phyloP scores from a whole-genome alignment of 306 rosid species.

The Ceratonia siliqua region DNA sequence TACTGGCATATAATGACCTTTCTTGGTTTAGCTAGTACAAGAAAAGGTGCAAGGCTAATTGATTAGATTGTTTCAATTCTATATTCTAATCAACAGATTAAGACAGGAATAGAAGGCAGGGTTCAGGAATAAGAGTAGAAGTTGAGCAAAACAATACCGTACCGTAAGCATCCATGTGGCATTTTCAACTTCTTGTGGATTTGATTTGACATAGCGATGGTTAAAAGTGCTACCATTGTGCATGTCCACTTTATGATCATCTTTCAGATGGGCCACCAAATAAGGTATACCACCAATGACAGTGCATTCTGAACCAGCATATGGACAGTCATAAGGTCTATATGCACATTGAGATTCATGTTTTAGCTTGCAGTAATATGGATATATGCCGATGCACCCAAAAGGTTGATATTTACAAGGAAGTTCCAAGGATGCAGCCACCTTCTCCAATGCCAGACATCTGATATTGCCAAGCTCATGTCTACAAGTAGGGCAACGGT shows the following conservation, averaged over 20 bases:
- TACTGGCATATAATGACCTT: not conserved
- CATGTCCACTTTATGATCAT: conserved; percentile 95
- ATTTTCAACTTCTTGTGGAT: conserved; percentile 93
- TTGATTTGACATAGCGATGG: conserved; percentile 91
- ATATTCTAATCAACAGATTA: conserved; percentile 12
- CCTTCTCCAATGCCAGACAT: conserved; percentile 89
- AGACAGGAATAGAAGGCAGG: not conserved
- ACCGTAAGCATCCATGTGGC: conserved; percentile 98
- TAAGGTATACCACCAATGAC: conserved; percentile 74
- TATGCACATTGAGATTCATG: conserved; percentile 78
- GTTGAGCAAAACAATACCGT: conserved; percentile 57
- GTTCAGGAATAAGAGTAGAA: not conserved
- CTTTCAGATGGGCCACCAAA: conserved; percentile 78
- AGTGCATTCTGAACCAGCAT: conserved; percentile 90
- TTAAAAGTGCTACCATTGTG: conserved; percentile 90
- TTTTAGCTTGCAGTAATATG: conserved; percentile 83
- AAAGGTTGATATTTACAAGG: conserved; percentile 83
- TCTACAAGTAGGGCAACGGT: conserved; percentile 90
- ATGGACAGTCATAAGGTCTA: conserved; percentile 87
- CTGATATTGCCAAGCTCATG: conserved; percentile 90
- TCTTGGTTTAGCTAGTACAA: not conserved
- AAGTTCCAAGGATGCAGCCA: conserved; percentile 87
- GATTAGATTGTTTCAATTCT: conserved; percentile 22
- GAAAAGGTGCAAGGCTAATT: not conserved
- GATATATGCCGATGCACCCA: conserved; percentile 82